Conservation (phyloP, 2,329 filamentous ascomycete species). For the Fusarium napiforme region DNA sequence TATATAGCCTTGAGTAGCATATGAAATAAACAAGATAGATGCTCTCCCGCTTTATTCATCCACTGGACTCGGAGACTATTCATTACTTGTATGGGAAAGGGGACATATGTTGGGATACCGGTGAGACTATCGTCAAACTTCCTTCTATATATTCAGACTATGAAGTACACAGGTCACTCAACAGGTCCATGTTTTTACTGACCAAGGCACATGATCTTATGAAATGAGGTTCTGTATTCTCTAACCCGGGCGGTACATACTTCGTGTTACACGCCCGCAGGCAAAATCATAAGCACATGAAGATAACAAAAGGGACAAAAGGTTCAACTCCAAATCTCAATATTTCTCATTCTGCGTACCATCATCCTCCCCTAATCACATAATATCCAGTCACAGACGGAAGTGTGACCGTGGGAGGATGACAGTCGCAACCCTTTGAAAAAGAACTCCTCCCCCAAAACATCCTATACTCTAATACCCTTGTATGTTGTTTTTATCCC, state of each 20-base stretch:
- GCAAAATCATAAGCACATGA: constrained; percentile 39
- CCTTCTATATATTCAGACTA: not conserved
- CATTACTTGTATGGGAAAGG: not conserved
- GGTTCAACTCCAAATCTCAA: constrained; percentile 29
- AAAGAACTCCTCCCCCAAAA: constrained; percentile 5
- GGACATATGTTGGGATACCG: not conserved
- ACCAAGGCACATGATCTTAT: not conserved
- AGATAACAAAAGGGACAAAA: constrained; percentile 32
- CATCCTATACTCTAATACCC: constrained; percentile 9
- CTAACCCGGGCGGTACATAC: constrained; percentile 20
- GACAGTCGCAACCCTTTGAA: constrained; percentile 2
- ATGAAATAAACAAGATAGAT: constrained; percentile 17
- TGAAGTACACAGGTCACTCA: not conserved
- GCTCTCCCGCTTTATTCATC: not conserved
- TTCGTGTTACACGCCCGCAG: constrained; percentile 20
- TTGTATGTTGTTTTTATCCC: not conserved
- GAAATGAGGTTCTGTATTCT: constrained; percentile 20
- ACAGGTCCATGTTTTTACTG: not conserved
- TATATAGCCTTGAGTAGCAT: not conserved
- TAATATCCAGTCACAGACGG: constrained; percentile 24
- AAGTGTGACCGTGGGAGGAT: not conserved
- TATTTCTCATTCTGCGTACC: constrained; percentile 13
- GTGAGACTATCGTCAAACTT: not conserved
- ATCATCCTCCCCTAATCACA: not conserved
- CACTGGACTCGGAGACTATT: not conserved